A percentile compares a stretch with the other conserved stretches of the same genome.
Evolutionary conservation across 352 stramenopile species (phyloP).

Genomic region (Proteromonas lacertae): DNA sequence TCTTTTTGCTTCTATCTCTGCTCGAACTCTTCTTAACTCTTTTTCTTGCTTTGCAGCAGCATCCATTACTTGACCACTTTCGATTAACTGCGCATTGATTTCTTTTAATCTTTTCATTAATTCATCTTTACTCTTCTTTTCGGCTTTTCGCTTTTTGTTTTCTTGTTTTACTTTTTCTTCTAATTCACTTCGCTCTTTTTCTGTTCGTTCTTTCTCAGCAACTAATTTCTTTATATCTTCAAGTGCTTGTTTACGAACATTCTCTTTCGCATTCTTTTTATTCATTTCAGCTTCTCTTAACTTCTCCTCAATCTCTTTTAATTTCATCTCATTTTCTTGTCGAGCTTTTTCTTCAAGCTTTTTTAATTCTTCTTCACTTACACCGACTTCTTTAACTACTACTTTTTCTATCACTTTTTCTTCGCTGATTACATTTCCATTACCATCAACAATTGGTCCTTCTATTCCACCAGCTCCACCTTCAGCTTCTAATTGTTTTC

Average conservation of each 20-base stretch:
- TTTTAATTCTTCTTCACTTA: constrained; percentile 6
- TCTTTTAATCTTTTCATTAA: too few species aligned
- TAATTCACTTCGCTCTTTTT: constrained; percentile 19
- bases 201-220: not conserved
- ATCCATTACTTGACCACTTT: constrained; percentile 61
- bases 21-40: constrained; percentile 41
- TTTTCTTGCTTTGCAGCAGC: constrained; percentile 64
- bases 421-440: constrained; percentile 53
- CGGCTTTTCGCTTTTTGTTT: constrained; percentile 20
- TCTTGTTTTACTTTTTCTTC: constrained; percentile 32
- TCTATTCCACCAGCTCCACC: not conserved
- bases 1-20: too few species aligned
- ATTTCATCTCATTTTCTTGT: constrained; percentile 19
- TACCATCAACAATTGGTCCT: too few species aligned
- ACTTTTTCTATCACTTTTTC: constrained; percentile 76
- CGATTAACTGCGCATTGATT: constrained; percentile 56
- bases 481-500: constrained; percentile 88
- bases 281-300: constrained; percentile 20
- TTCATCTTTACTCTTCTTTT: constrained; percentile 28
- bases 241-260: constrained; percentile 24
- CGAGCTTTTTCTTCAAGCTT: constrained; percentile 2
- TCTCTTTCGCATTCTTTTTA: constrained; percentile 13
- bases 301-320: constrained; percentile 19
- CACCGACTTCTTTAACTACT: constrained; percentile 47
- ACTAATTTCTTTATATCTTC: constrained; percentile 17